A percentile compares a stretch with the other conserved stretches of the same genome.
These are phyloP conservation scores for Ustilago sp. DNA, from an alignment of 1,284 basidiomycete species.

Conservation along the genomic window DNA sequence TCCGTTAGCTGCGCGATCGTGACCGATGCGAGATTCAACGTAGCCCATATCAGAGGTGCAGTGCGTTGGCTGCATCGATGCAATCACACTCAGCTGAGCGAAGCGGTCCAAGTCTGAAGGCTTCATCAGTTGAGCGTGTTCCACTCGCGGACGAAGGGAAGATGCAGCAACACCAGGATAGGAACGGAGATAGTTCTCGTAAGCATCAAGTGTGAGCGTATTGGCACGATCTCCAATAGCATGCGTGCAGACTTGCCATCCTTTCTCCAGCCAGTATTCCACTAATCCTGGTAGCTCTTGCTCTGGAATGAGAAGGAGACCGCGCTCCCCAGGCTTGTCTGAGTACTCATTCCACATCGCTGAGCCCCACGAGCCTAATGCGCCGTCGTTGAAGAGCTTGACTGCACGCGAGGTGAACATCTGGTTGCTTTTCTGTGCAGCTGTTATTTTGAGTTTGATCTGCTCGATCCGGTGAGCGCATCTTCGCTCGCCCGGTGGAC, in stretches of 20 bases:
- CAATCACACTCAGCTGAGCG: constrained; percentile 82
- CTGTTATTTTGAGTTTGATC: background rate
- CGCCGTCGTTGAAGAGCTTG: constrained; percentile 86
- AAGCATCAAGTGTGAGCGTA: constrained; percentile 75
- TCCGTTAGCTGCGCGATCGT: constrained; percentile 74
- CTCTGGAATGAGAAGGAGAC: constrained; percentile 44
- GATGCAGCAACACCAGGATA: constrained; percentile 4
- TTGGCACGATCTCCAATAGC: constrained; percentile 93
- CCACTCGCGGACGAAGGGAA: constrained; percentile 79
- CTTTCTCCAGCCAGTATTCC: constrained; percentile 49
- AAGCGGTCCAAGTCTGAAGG: constrained; percentile 78
- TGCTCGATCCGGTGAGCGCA: constrained; percentile 37
- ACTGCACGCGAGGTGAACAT: constrained; percentile 71
- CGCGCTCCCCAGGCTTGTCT: constrained; percentile 72
- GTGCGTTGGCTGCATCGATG: constrained; percentile 93
- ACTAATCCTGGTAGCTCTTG: constrained; percentile 40
- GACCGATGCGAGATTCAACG: constrained; percentile 57
- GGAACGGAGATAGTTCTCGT: constrained; percentile 40
- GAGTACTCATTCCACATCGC: constrained; percentile 84
- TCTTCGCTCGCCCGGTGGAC: constrained; percentile 33
- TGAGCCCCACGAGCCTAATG: constrained; percentile 90
- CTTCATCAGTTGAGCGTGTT: constrained; percentile 84
- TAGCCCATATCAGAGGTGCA: constrained; percentile 89
- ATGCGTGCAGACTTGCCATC: constrained; percentile 72
- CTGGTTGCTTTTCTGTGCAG: background rate